Conservation (phyloP, 78 protist genomes). For the Goniomonas avonlea region DNA sequence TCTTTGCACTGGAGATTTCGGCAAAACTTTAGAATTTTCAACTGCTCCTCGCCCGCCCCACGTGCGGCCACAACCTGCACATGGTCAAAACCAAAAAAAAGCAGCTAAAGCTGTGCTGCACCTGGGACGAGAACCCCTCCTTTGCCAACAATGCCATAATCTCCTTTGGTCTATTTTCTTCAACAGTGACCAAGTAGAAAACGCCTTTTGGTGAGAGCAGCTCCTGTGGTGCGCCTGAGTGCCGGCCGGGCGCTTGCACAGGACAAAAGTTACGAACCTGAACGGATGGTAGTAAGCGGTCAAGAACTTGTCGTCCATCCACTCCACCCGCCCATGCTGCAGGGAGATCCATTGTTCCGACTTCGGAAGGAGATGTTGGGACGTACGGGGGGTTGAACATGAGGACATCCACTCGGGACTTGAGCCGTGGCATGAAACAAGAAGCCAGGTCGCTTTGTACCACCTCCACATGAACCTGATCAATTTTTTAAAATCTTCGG, state of each 20-base stretch:
- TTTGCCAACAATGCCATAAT: no score
- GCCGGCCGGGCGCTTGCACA: neutral
- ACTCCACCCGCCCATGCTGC: constrained; percentile 25
- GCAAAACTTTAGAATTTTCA: no score
- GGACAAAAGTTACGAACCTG: neutral
- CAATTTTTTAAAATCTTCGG: neutral
- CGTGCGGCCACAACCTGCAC: no score
- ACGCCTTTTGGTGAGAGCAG: neutral
- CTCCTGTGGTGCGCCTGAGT: neutral
- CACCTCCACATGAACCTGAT: neutral
- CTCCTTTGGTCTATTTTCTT: neutral
- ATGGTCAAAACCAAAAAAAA: no score
- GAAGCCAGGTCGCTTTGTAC: neutral
- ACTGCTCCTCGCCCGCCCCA: no score
- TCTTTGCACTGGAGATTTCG: no score
- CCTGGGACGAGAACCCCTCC: no score
- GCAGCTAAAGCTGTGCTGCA: no score
- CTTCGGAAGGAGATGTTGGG: neutral
- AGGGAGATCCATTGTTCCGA: neutral
- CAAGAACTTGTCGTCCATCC: neutral
- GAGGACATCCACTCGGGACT: neutral
- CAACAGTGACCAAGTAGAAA: neutral
- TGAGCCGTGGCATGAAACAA: neutral
- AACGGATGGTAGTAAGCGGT: neutral
- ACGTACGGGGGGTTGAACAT: constrained; percentile 19